These are phyloP conservation scores for Aspergillus sclerotioniger DNA, from an alignment of 495 filamentous ascomycete species.

Conservation along the genomic window DNA sequence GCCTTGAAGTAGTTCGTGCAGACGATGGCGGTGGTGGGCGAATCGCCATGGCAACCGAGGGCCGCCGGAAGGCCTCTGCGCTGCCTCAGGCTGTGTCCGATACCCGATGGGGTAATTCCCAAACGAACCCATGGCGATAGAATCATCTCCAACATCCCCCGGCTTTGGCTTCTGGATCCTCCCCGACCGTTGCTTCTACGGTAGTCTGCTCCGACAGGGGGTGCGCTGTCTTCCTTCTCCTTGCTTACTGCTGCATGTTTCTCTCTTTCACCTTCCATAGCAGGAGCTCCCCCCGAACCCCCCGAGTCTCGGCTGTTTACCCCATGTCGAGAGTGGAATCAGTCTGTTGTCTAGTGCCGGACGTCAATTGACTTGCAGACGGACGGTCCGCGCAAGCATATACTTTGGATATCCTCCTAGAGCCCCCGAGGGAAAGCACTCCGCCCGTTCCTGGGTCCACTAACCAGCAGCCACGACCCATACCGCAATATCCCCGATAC, in stretches of 20 bases:
- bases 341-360: neutral
- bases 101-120: slow-evolving; percentile 23
- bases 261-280: slow-evolving; percentile 26
- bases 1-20: neutral
- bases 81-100: slow-evolving; percentile 23
- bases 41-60: slow-evolving; percentile 32
- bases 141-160: slow-evolving; percentile 9
- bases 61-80: slow-evolving; percentile 1
- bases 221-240: neutral
- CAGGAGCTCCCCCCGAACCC: slow-evolving; percentile 9
- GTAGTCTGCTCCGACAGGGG: slow-evolving; percentile 5
- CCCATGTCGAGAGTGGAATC: slow-evolving; percentile 1
- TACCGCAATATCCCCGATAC: neutral
- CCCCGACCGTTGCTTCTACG: slow-evolving; percentile 8
- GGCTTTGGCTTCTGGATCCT: slow-evolving; percentile 7
- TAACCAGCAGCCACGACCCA: slow-evolving; percentile 12
- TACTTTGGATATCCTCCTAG: neutral
- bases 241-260: slow-evolving; percentile 22
- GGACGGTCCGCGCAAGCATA: neutral
- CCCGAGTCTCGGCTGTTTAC: slow-evolving; percentile 12
- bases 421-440: slow-evolving; percentile 5
- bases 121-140: slow-evolving; percentile 16
- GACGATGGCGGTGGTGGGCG: neutral
- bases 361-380: slow-evolving; percentile 2
- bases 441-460: slow-evolving; percentile 8